These are phyloP conservation scores for Sclerotinia nivalis DNA, from an alignment of 2,329 filamentous ascomycete genomes.

Conservation along the genomic window DNA sequence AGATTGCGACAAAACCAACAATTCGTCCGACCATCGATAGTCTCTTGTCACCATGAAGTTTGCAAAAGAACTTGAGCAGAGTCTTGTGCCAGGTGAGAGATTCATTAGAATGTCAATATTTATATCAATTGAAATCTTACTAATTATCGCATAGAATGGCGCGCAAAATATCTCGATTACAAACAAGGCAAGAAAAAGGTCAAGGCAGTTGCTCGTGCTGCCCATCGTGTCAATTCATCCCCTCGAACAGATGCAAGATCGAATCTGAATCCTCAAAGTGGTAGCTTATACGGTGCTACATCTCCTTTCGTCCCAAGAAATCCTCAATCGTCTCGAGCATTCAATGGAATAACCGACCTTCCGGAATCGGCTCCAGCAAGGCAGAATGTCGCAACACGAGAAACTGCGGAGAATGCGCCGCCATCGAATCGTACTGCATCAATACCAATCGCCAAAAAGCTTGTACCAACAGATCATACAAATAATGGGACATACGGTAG, in stretches of 20 bases:
- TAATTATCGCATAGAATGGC: constrained; percentile 67
- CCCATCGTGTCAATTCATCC: constrained; percentile 60
- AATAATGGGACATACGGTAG: constrained; percentile 54
- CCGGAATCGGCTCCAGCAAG: constrained; percentile 24
- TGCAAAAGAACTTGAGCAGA: constrained; percentile 78
- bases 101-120: background rate
- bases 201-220: constrained; percentile 75
- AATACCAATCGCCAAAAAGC: constrained; percentile 1
- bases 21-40: background rate
- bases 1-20: background rate
- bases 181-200: constrained; percentile 94
- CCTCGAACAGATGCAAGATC: constrained; percentile 42
- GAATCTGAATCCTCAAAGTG: constrained; percentile 24
- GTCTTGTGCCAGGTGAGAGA: constrained; percentile 73
- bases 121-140: background rate
- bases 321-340: background rate
- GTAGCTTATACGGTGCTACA: constrained; percentile 35
- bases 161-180: constrained; percentile 91
- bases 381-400: background rate
- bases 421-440: background rate
- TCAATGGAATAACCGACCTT: background rate
- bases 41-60: constrained; percentile 56
- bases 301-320: constrained; percentile 26
- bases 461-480: background rate
- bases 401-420: background rate